Evolutionary conservation across 1,139 yeast species (phyloP), one percentile per base, ranked within the genome.

Genomic region (Geotrichum armillariae): DNA sequence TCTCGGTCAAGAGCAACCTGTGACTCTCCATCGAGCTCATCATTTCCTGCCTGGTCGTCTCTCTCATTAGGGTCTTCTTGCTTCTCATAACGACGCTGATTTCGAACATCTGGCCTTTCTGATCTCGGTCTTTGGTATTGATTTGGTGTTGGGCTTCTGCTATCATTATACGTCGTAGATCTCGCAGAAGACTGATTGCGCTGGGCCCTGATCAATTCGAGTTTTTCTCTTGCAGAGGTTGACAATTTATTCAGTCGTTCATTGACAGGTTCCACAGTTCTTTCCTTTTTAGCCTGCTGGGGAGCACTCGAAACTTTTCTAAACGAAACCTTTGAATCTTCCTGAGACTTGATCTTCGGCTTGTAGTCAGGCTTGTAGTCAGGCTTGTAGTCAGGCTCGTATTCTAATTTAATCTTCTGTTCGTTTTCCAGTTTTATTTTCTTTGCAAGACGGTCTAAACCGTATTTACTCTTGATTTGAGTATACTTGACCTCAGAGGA

Each of bases 1-100:
- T 69, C 73, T 12, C 74, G 56, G 46, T 70, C 74, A 8, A 61
- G 52, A 9, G 59, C 62, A 21, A 44, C 53, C 11, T 48, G 50
- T 1, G 58, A 35, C 16, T 57, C 60, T 22, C 35, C 41, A 20
- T 52, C 56, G 31, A 47, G 43, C 7, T 46, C 46, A n/a, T 39
- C 46, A 23, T 33, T 32, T 3, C 47, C 46, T 4, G 41, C 22
- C 4, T 17, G 7, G 14, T 21, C 14, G n/a, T 41, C 47, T 23
- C 20, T 25, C 25, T 38, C 36, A 37, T 38, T 9, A 20, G 31
- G n/a, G n/a, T n/a, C n/a, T n/a, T n/a, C n/a, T n/a, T n/a, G n/a
- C n/a, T n/a, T 12, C 18, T 43, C 32, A 18, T 25, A 14, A 16
- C 7, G 31, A 6, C 0, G 66, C 65, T 8, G 38, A 41, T 5